These are phyloP conservation scores for Suillus subluteus DNA, from an alignment of 768 basidiomycete species.

Conservation along the genomic window DNA sequence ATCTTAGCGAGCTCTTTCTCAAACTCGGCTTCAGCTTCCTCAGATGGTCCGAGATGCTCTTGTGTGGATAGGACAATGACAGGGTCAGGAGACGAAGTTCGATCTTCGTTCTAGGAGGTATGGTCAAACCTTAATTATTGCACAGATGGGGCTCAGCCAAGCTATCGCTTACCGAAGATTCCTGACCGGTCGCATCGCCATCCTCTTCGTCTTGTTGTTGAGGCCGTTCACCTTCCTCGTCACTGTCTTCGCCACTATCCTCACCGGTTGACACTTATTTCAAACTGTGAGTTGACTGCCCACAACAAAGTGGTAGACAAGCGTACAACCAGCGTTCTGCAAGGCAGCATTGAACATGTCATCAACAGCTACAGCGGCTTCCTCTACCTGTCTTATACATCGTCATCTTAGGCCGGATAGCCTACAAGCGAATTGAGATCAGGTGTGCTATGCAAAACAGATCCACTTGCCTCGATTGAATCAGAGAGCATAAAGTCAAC, in stretches of 20 bases:
- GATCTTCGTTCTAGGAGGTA: constrained; percentile 52
- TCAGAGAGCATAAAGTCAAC: constrained; percentile 97
- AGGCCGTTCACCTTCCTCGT: constrained; percentile 43
- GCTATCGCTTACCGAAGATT: constrained; percentile 54
- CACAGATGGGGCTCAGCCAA: constrained; percentile 5
- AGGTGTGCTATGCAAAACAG: constrained; percentile 5
- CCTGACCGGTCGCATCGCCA: constrained; percentile 49
- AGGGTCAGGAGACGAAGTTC: constrained; percentile 83
- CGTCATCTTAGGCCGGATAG: constrained; percentile 81
- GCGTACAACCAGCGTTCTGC: constrained; percentile 61
- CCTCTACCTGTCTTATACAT: constrained; percentile 76
- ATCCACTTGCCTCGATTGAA: constrained; percentile 75
- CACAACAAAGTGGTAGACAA: not conserved
- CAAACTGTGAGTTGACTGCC: constrained; percentile 19
- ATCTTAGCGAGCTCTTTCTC: constrained; percentile 95
- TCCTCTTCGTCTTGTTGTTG: constrained; percentile 67
- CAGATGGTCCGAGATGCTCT: constrained; percentile 79
- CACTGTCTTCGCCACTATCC: constrained; percentile 57
- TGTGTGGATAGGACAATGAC: constrained; percentile 72
- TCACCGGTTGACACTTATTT: constrained; percentile 38
- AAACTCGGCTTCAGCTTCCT: constrained; percentile 92
- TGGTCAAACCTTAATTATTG: constrained; percentile 8
- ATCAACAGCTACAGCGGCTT: constrained; percentile 88
- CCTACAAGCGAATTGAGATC: constrained; percentile 44
- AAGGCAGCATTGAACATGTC: constrained; percentile 78